Percentiles rank a stretch among this genome's conserved stretches.
Conservation (phyloP, 2,329 filamentous ascomycete species). For the Beauveria medogensis region DNA sequence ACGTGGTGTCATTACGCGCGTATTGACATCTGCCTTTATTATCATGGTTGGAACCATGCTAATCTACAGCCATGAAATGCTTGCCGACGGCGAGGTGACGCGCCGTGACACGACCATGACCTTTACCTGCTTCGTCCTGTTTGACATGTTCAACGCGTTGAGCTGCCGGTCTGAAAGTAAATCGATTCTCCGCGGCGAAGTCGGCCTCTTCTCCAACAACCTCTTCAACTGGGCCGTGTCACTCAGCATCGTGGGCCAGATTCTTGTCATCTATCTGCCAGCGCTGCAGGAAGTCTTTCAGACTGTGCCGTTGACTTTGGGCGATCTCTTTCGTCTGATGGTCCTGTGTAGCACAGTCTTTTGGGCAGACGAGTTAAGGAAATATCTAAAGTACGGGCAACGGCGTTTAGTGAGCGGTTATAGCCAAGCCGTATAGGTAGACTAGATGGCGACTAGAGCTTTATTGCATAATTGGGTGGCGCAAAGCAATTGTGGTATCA, state of each 20-base stretch:
- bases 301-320: conserved; percentile 71
- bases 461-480: not conserved
- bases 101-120: conserved; percentile 98
- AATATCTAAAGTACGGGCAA: conserved; percentile 60
- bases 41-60: conserved; percentile 90
- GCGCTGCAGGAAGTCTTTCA: conserved; percentile 93
- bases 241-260: conserved; percentile 74
- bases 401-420: conserved; percentile 52
- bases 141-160: conserved; percentile 99
- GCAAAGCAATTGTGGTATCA: not conserved
- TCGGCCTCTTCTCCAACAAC: conserved; percentile 74
- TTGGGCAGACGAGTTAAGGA: conserved; percentile 87
- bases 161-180: conserved; percentile 88
- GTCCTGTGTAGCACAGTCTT: conserved; percentile 82
- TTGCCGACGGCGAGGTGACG: conserved; percentile 70
- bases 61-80: conserved; percentile 89
- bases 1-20: conserved; percentile 68
- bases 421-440: conserved; percentile 52
- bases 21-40: conserved; percentile 76
- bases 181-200: conserved; percentile 77
- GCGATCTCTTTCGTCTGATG: conserved; percentile 66
- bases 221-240: conserved; percentile 96
- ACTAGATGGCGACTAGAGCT: not conserved
- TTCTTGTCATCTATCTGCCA: conserved; percentile 89
- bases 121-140: conserved; percentile 96